Base-by-base conservation (phyloP, 2,329 filamentous ascomycete species). In the Anthostomella pinea region DNA sequence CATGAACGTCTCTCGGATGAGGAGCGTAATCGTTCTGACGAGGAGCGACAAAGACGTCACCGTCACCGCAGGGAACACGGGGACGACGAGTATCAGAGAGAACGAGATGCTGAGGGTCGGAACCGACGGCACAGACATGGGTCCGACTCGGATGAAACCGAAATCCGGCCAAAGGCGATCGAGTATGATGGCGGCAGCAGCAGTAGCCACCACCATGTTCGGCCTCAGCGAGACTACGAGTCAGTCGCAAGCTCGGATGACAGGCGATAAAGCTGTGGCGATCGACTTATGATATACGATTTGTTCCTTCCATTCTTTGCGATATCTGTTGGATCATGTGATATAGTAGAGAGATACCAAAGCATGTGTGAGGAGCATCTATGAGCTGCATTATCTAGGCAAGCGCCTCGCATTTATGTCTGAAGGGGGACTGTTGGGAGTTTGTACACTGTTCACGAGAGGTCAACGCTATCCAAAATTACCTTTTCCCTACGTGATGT, bases 1-100 rank as follows among this genome's bases (percentile, higher is more conserved):
- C 30, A 44, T 9, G 49, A 53, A 17, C 52, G 48, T 10, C 39
- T 48, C 30, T 48, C 44, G 3, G 49, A 51, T 19, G 48, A 48
- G 16, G 57, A 58, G 15, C 48, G 51, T 17, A 55, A 57, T 10
- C 51, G 51, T 31, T 52, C 51, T 10, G 59, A 62, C 11, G 59
- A 60, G 29, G 56, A 61, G 35, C 52, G 48, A 8, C 52, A 54
- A 33, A 47, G 51, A 16, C 46, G 50, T 5, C 54, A 53, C 13
- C 50, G 50, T 5, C 52, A 53, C 34, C 56, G 51, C 27, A 47
- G 59, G 45, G 51, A 58, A 30, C 43, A 49, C 38, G 52, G 55
- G 29, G 51, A 62, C 24, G 49, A 60, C 30, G 56, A 62, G 6
- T 58, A 61, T 16, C 39, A 42, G 3, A 35, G 39, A 29, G 50